These are phyloP conservation scores for Protoeuglena noctilucae DNA, from an alignment of 139 green algal species.

Conservation along the genomic window DNA sequence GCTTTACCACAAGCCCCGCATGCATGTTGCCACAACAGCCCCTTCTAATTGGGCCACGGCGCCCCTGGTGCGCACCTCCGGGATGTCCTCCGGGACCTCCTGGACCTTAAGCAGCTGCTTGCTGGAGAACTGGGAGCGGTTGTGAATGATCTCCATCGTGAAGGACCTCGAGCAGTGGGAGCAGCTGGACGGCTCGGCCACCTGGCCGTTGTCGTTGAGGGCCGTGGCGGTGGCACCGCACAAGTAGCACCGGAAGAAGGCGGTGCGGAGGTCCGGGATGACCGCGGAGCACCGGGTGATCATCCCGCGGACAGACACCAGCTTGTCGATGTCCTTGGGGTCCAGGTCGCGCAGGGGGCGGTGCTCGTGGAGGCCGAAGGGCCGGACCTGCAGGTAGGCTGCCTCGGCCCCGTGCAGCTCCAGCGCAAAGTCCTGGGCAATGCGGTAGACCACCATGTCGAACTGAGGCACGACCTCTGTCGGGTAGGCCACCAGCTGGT, in stretches of 20 bases:
- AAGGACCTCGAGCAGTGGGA: conserved; percentile 28
- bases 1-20: too few species aligned
- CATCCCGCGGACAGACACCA: conserved; percentile 88
- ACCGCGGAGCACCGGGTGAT: conserved; percentile 72
- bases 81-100: conserved; percentile 87
- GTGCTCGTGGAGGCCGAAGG: conserved; percentile 71
- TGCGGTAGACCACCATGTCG: background rate
- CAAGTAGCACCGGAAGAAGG: conserved; percentile 28
- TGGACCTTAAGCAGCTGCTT: conserved; percentile 76
- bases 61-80: conserved; percentile 16
- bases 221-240: conserved; percentile 16
- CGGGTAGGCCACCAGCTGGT: conserved; percentile 63
- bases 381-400: conserved; percentile 38
- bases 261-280: conserved; percentile 75
- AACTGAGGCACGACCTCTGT: conserved; percentile 9
- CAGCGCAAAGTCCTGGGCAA: conserved; percentile 2
- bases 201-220: conserved; percentile 34
- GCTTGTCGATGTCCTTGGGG: conserved; percentile 75
- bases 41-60: background rate
- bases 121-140: conserved; percentile 66
- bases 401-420: background rate
- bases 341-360: conserved; percentile 85
- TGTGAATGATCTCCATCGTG: conserved; percentile 63
- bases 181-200: conserved; percentile 68
- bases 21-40: too few species aligned